Base-by-base conservation (phyloP, 2,329 filamentous ascomycete species). In the Aspergillus intermedius region DNA sequence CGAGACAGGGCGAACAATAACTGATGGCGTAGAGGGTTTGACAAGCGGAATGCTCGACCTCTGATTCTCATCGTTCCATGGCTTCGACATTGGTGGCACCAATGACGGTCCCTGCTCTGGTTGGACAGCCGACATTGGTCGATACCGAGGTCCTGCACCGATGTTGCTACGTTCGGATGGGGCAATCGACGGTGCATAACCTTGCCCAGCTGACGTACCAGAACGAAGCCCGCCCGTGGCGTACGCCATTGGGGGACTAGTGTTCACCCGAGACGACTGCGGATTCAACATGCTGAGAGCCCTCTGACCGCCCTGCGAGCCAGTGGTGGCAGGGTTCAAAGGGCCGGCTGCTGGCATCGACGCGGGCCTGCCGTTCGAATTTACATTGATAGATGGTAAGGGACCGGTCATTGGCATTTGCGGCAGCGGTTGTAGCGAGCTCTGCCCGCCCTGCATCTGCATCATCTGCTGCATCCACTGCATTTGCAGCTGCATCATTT, bases 151-250 rank as follows among this genome's bases (percentile, higher is more conserved):
- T 7, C 93, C 90, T 46, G 95, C 78, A 13, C 93, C 93, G 52
- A 96, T 76, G 66, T 94, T 97, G 76, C 91, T 97, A 52, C 93
- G 86, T 72, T 97, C 93, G 4, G 89, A 95, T 1, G 93, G 93
- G 2, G 93, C 91, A 57, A 98, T 95, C 1, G 91, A 97, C 1
- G 90, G 83, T 1, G 90, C 80, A 69, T 97, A 97, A 7, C 79
- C 68, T 50, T 58, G 57, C 28, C 59, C 61, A 47, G 49, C 53
- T 47, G 54, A 51, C 45, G 57, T 60, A 49, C 51, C 55, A 41
- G 64, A 62, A 48, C 53, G 56, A 37, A 48, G 53, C 48, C 48
- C 52, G 48, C 58, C 55, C 49, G 54, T 60, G 2, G 63, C 49
- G 45, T 68, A 62, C 9, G 65, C 61, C 46, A 69, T 67, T 13